Base-by-base conservation (phyloP, 805 yeast species). In the Lipomyces chichibuensis region DNA sequence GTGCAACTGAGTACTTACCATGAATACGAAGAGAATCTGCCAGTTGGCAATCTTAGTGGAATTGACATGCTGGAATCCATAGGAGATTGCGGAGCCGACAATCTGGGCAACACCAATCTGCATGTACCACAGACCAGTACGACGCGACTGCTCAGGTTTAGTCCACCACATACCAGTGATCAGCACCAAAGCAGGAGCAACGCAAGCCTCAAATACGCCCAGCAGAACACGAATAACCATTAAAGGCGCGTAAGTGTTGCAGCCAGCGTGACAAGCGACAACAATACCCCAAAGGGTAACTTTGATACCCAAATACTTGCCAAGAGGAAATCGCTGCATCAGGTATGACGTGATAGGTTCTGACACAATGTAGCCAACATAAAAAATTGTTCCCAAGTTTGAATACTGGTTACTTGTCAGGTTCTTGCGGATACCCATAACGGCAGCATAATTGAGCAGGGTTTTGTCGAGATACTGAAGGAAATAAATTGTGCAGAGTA, bases 161-260 rank as follows among this genome's bases (percentile, higher is more conserved):
- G 83, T 82, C 77, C 84, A 87, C 75, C 85, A 87, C 89, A 86
- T 85, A 35, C 88, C 86, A 51, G 86, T 84, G 56, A 86, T 82
- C 20, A 85, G 78, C 58, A 84, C 81, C 60, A 85, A 79, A 0
- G 87, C 86, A 2, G 85, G 85, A 0, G 87, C 85, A 59, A 85
- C 80, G 3, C 85, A 82, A 5, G 83, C 74, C 70, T 86, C 89
- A 51, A 84, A 79, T 29, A 80, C 74, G 8, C 89, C 89, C 2
- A 85, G 76, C 13, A 86, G 75, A 8, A 81, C 76, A 53, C 89
- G 75, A 1, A 81, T 74, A 3, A 82, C 77, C 78, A 84, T 78
- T 51, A 84, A 79, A 3, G 83, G 79, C 4, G 83, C 81, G 74
- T 80, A 84, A 23, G 75, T 75, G 23, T 79, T 73, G 59, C 83